Evolutionary conservation across 2,329 filamentous ascomycete genomes (phyloP).

Genomic region (Fusarium falciforme): DNA sequence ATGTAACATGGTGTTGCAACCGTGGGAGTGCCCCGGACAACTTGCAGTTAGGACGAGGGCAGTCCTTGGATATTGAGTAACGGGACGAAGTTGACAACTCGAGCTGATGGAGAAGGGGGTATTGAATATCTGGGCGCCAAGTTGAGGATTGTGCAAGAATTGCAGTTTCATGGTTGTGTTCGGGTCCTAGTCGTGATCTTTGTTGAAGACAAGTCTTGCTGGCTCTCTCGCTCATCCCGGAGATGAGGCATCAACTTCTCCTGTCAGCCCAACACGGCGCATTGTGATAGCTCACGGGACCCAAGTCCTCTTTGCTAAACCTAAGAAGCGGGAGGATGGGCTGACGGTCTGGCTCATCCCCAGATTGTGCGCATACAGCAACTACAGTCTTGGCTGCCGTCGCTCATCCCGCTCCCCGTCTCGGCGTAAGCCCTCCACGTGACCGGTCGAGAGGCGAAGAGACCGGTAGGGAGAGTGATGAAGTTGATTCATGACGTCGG

Average conservation of each 20-base stretch:
- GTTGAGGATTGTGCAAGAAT: not conserved
- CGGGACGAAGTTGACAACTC: not conserved
- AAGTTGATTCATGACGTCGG: conserved; percentile 8
- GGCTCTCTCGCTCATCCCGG: not conserved
- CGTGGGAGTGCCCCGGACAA: conserved; percentile 1
- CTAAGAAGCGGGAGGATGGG: not conserved
- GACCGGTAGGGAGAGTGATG: not conserved
- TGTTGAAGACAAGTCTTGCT: not conserved
- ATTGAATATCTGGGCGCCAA: not conserved
- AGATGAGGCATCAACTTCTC: not conserved
- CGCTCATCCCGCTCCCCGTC: conserved; percentile 19
- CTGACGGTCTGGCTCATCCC: not conserved
- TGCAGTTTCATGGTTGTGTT: not conserved
- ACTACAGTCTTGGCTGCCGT: conserved; percentile 20
- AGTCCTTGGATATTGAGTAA: not conserved
- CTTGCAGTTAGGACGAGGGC: not conserved
- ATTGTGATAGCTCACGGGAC: not conserved
- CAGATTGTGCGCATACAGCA: not conserved
- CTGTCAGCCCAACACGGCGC: not conserved
- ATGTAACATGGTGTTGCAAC: conserved; percentile 13
- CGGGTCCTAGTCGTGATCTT: not conserved
- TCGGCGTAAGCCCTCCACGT: conserved; percentile 14
- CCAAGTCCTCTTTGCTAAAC: not conserved
- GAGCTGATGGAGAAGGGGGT: not conserved
- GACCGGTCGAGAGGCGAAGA: conserved; percentile 6